Base-by-base conservation (phyloP, 176 grass and related monocot species). In the Thalia dealbata region DNA sequence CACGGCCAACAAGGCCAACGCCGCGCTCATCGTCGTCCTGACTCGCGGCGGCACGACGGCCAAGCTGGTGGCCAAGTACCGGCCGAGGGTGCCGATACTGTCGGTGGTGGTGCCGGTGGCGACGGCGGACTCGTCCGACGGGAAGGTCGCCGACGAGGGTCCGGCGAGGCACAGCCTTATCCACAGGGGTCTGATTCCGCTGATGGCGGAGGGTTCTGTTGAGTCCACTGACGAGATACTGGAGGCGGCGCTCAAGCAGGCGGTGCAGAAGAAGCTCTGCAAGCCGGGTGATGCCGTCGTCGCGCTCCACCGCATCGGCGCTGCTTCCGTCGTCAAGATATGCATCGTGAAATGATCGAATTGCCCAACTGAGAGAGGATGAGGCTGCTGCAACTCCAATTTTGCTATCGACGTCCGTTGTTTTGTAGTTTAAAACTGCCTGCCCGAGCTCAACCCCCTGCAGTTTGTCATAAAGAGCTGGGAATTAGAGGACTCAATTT, bases 241-340 rank as follows among this genome's bases (percentile, higher is more conserved):
- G 64, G 71, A 79, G 59, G 92, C 88, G 1, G 92, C 92, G 0
- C 58, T 96, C 38, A 91, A 87, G 73, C 68, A 66, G 0, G 92
- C 88, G 0, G 81, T 91, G 12, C 50, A 75, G 81, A 96, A 80
- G 81, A 48, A 81, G 58, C 43, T 96, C 21, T 96, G 92, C 81
- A 89, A 89, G 65, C 78, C 92, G 0, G 92, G 92, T 0, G 92
- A 96, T 7, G 67, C 92, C 0, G 56, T 96, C 2, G 92, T 96
- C 22, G 92, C 78, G 52, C 81, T 96, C 0, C 92, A 96, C 62
- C 86, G 92, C 22, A 96, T 96, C 0, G 92, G 92, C 3, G 70
- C 87, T 6, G 92, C 92, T 2, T 96, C 92, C 3, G 92, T 96
- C 73, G 91, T 96, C 73, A 96, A 96, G 88, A 96, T 96, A 65